Evolutionary conservation across 306 rosid genomes (phyloP).

Genomic region (Lathyrus oleraceus): DNA sequence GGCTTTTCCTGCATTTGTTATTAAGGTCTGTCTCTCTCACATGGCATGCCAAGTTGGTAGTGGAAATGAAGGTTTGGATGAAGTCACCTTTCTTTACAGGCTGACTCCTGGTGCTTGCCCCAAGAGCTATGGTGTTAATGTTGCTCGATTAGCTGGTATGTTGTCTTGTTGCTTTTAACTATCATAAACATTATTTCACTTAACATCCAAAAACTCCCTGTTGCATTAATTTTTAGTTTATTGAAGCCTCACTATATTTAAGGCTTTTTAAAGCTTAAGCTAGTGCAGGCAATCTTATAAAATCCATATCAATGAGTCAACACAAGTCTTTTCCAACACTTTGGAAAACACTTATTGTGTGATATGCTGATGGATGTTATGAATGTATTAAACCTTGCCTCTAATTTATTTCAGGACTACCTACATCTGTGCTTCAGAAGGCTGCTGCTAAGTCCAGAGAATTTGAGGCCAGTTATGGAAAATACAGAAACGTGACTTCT

Average conservation of each 20-base stretch:
- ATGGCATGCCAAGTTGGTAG: constrained; percentile 93
- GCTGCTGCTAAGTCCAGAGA: constrained; percentile 81
- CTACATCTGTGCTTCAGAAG: constrained; percentile 63
- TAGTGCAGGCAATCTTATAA: not conserved
- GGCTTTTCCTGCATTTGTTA: constrained; percentile 35
- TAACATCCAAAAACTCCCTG: constrained; percentile 3
- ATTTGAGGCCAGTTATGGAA: constrained; percentile 81
- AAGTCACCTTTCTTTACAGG: constrained; percentile 93
- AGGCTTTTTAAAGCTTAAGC: constrained; percentile 18
- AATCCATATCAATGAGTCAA: constrained; percentile 5
- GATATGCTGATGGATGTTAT: not conserved
- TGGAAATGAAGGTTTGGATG: constrained; percentile 69
- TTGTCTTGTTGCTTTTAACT: constrained; percentile 12
- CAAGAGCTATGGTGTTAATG: constrained; percentile 94
- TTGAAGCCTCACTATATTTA: not conserved
- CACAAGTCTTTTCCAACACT: not conserved
- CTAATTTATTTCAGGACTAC: constrained; percentile 51
- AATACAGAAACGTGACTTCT: constrained; percentile 33
- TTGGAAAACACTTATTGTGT: constrained; percentile 10
- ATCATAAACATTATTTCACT: not conserved
- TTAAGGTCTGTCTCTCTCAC: constrained; percentile 82
- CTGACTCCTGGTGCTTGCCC: constrained; percentile 88
- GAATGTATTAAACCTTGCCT: not conserved
- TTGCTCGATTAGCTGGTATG: constrained; percentile 93
- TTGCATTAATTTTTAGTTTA: constrained; percentile 25